Base-by-base conservation (phyloP, 208 protist genomes). In the Trypanosoma avium region DNA sequence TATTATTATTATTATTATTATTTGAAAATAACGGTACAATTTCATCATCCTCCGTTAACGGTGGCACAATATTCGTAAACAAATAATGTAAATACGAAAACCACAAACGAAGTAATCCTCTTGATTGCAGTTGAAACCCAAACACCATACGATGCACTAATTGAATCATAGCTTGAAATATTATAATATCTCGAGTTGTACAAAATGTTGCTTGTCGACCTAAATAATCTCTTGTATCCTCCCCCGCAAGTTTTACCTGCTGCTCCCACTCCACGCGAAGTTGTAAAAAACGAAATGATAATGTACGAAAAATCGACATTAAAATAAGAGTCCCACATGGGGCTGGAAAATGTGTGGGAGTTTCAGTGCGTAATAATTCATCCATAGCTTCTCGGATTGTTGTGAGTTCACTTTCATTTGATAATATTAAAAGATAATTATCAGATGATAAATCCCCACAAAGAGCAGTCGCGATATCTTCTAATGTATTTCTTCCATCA, bases 51-150 rank as follows among this genome's bases (percentile, higher is more conserved):
- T 69, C 67, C 13, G 47, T 73, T 36, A 68, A 61, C n/a, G 60
- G 69, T n/a, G 88, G 88, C 27, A 94, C 82, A 15, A 88, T 35
- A n/a, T 70, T 71, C 9, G 57, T 53, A 62, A 94, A 90, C 27
- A 94, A 62, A 48, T 91, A 80, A 55, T 48, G 58, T 33, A 94
- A 73, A 67, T 88, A 83, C 38, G 77, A 81, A 10, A 91, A 6
- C 88, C 88, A 94, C 15, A 90, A 69, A 43, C 77, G 84, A 45
- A 91, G 66, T 53, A 94, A 67, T 12, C 80, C 82, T 7, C 33
- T 27, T 2, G 84, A 70, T 57, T 84, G 88, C 22, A 61, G 40
- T 24, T 70, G 53, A 38, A 63, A 70, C n/a, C 48, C 82, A 57
- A 94, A 90, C 1, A 91, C 82, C 67, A 79, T 77, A 30, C 61